Percentiles rank a stretch among this genome's conserved stretches.
Evolutionary conservation across 192 early-diverging fungal genomes (phyloP).

Genomic region (Coemansia sp.): DNA sequence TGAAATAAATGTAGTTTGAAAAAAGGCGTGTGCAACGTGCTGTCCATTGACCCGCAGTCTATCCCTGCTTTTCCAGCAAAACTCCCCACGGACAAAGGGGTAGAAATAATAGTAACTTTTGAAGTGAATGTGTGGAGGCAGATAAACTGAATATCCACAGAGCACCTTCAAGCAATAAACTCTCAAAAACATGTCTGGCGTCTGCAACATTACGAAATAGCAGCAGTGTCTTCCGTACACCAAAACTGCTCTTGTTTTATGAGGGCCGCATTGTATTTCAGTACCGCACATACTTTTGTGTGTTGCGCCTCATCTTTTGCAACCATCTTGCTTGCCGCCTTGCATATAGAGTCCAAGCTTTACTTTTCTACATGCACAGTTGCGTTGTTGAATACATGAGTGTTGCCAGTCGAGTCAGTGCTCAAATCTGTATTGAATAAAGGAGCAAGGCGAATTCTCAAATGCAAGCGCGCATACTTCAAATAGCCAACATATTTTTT

Average conservation of each 20-base stretch:
- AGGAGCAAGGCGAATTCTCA: not conserved
- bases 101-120: not conserved
- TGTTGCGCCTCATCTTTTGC: not conserved
- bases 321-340: too few relatives aligned
- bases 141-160: not conserved
- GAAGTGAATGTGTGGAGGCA: not conserved
- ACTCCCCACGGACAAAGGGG: not conserved
- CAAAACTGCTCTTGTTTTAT: not conserved
- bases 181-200: conserved; percentile 8
- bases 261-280: not conserved
- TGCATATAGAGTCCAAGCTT: not conserved
- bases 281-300: not conserved
- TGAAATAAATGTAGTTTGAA: not conserved
- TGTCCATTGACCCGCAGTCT: not conserved
- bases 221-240: not conserved
- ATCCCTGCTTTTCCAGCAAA: not conserved
- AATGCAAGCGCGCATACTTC: not conserved
- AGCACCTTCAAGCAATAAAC: not conserved
- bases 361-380: not conserved
- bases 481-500: not conserved
- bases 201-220: conserved; percentile 4
- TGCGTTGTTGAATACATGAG: not conserved
- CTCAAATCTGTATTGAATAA: not conserved
- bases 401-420: too few relatives aligned
- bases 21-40: not conserved